Evolutionary conservation across 2,329 filamentous ascomycete genomes (phyloP).

Genomic region (Xylaria arbuscula): DNA sequence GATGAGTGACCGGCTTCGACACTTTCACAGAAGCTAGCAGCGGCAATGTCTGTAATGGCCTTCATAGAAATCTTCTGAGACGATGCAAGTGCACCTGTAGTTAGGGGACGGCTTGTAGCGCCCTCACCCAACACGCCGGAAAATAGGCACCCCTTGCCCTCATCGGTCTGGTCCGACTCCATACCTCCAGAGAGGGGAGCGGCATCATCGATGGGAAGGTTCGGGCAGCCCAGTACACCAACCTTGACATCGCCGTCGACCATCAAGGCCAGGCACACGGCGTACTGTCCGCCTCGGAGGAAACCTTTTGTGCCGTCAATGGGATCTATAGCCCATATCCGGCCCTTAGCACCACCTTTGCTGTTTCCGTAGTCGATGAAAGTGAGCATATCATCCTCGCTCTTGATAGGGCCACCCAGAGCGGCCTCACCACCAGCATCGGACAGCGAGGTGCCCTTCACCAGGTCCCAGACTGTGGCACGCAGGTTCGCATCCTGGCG

Average conservation of each 20-base stretch:
- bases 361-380: constrained; percentile 76
- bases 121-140: constrained; percentile 83
- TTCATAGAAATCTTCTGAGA: constrained; percentile 82
- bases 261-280: constrained; percentile 91
- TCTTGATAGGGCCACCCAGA: constrained; percentile 75
- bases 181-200: constrained; percentile 76
- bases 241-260: constrained; percentile 94
- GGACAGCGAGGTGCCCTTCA: constrained; percentile 75
- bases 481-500: constrained; percentile 76
- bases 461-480: constrained; percentile 85
- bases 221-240: constrained; percentile 94
- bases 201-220: constrained; percentile 87
- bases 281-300: constrained; percentile 94
- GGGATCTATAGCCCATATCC: constrained; percentile 96
- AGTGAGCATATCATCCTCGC: constrained; percentile 73
- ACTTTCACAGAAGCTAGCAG: constrained; percentile 94
- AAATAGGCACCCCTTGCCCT: constrained; percentile 87
- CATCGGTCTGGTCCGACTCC: constrained; percentile 78
- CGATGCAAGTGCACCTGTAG: constrained; percentile 62
- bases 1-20: constrained; percentile 93
- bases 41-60: constrained; percentile 75
- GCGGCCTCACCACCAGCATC: constrained; percentile 72
- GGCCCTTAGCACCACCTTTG: constrained; percentile 75
- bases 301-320: constrained; percentile 99
- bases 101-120: constrained; percentile 80